These are phyloP conservation scores for Ophiostoma sp. DNA, from an alignment of 2,329 filamentous ascomycete genomes.

Conservation along the genomic window DNA sequence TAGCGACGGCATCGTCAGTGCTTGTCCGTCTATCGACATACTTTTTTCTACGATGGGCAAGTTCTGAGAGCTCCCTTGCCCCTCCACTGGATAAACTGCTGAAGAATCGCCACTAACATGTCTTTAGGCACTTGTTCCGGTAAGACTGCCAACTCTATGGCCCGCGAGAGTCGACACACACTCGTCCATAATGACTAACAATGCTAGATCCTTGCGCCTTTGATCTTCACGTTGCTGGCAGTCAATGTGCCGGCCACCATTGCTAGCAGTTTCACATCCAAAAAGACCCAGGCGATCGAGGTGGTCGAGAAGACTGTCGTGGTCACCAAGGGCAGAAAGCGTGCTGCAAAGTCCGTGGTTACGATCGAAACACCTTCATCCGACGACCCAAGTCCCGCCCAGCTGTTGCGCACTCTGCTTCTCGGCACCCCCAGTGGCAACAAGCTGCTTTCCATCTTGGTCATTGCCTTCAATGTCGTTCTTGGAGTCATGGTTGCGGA, in stretches of 20 bases:
- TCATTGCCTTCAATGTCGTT: conserved; percentile 65
- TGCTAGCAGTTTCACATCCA: background rate
- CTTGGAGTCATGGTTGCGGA: conserved; percentile 68
- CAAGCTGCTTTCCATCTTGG: conserved; percentile 57
- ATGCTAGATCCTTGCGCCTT: background rate
- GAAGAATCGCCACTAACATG: background rate
- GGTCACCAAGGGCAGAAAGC: conserved; percentile 34
- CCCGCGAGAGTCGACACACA: background rate
- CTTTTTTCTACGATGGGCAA: conserved; percentile 59
- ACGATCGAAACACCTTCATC: conserved; percentile 44
- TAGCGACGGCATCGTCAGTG: conserved; percentile 43
- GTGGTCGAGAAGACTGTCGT: conserved; percentile 54
- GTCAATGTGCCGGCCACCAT: conserved; percentile 56
- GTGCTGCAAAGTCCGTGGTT: background rate
- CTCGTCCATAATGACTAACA: background rate
- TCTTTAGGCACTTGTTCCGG: background rate
- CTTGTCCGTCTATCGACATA: conserved; percentile 47
- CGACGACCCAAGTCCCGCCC: conserved; percentile 47
- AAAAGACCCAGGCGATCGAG: conserved; percentile 37
- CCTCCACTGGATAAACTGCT: background rate
- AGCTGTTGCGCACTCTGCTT: conserved; percentile 56
- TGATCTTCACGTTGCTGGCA: conserved; percentile 57
- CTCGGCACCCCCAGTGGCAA: conserved; percentile 72
- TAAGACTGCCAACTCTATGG: background rate
- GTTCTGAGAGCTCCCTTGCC: conserved; percentile 25